Percentiles rank a stretch among this genome's conserved stretches.
phyloP scores from a whole-genome alignment of 1,284 basidiomycete genomes.

The Sporisorium reilianum region DNA sequence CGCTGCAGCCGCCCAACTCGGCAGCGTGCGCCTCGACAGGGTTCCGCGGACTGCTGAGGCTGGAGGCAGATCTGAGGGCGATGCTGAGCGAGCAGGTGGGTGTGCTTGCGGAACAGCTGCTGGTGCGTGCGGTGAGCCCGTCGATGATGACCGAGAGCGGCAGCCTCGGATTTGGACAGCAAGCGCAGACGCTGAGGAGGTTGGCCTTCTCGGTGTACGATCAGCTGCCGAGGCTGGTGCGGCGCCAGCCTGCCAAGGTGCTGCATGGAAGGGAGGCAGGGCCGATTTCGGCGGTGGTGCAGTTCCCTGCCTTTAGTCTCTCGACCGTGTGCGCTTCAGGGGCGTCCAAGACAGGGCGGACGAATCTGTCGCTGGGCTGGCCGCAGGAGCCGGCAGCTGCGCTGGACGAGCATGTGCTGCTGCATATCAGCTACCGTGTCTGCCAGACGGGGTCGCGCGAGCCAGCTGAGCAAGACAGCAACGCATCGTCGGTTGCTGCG shows the following conservation, averaged over 20 bases:
- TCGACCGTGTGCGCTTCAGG: constrained; percentile 3
- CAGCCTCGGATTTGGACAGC: constrained; percentile 33
- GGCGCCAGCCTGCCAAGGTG: constrained; percentile 42
- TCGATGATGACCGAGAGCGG: constrained; percentile 46
- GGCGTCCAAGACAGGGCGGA: neutral
- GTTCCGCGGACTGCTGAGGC: constrained; percentile 33
- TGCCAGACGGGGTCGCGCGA: constrained; percentile 9
- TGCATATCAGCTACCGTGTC: constrained; percentile 46
- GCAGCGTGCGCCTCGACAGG: constrained; percentile 15
- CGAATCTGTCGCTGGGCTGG: constrained; percentile 24
- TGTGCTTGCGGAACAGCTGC: constrained; percentile 38
- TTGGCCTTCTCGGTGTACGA: constrained; percentile 54
- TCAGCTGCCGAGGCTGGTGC: constrained; percentile 40
- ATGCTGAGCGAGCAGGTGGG: constrained; percentile 46
- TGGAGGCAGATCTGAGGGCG: constrained; percentile 39
- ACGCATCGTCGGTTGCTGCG: neutral
- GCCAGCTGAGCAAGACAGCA: neutral
- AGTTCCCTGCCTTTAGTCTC: constrained; percentile 52
- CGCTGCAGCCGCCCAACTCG: constrained; percentile 36
- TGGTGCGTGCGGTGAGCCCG: constrained; percentile 41
- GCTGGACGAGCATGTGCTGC: constrained; percentile 35
- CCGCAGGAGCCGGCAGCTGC: constrained; percentile 23
- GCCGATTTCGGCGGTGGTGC: constrained; percentile 36
- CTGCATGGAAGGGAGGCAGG: constrained; percentile 38
- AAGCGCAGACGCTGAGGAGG: constrained; percentile 21